phyloP scores from a whole-genome alignment of 495 filamentous ascomycete genomes.

The Podospora sp. region DNA sequence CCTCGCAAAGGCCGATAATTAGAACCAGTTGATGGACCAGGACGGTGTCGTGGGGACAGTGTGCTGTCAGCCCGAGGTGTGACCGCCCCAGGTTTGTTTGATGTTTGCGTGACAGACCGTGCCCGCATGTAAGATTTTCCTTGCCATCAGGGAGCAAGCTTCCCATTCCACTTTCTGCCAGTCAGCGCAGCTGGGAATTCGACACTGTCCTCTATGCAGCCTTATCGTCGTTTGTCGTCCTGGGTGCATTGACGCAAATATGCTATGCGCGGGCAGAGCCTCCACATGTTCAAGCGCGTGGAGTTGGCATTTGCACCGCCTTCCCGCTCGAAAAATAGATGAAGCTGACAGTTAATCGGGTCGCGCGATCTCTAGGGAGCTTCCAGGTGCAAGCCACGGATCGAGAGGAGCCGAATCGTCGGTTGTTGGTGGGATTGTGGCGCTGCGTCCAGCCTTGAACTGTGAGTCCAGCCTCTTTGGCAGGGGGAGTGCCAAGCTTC shows the following conservation, averaged over 20 bases:
- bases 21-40: neutral
- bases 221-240: neutral
- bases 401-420: neutral
- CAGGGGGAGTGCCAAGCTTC: neutral
- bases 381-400: neutral
- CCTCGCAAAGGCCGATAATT: neutral
- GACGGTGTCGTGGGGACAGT: neutral
- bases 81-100: neutral
- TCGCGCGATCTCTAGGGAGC: neutral
- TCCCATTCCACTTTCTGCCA: neutral
- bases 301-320: neutral
- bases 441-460: constrained; percentile 7
- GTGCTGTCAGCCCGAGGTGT: neutral
- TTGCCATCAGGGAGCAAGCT: neutral
- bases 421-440: constrained; percentile 1
- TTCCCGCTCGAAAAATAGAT: neutral
- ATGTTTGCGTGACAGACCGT: neutral
- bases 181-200: neutral
- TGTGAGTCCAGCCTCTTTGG: neutral
- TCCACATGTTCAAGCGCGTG: neutral
- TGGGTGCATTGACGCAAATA: neutral
- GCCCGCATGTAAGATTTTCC: neutral
- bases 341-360: neutral
- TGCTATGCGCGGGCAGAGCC: neutral
- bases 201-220: no score